phyloP scores from a whole-genome alignment of 225 moss, liverwort and hornwort genomes.

The Sphagnum contortum region DNA sequence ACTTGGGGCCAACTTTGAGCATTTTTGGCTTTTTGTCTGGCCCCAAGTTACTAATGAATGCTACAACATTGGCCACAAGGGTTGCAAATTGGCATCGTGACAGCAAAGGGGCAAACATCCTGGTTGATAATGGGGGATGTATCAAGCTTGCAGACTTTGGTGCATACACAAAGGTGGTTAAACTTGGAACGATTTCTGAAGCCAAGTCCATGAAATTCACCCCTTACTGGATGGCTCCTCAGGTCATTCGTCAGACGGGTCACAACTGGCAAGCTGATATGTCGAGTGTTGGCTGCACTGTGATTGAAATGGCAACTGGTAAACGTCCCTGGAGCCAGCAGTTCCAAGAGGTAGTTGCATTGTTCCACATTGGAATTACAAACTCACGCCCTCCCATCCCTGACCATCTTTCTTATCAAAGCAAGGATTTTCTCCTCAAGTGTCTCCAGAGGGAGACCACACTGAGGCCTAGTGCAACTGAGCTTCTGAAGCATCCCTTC shows the following conservation, averaged over 20 bases:
- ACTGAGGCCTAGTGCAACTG: constrained; percentile 37
- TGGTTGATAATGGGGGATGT: constrained; percentile 91
- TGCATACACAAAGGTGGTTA: constrained; percentile 59
- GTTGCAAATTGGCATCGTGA: constrained; percentile 45
- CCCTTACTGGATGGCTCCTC: constrained; percentile 46
- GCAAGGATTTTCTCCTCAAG: constrained; percentile 35
- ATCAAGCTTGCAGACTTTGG: constrained; percentile 92
- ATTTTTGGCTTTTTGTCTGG: no score
- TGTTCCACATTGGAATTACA: constrained; percentile 49
- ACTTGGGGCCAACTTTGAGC: no score
- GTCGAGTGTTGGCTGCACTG: constrained; percentile 43
- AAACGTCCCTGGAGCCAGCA: constrained; percentile 48
- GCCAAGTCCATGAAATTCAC: constrained; percentile 46
- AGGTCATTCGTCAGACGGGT: constrained; percentile 41
- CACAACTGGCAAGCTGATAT: constrained; percentile 52
- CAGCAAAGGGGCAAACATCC: constrained; percentile 90
- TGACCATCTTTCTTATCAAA: constrained; percentile 24
- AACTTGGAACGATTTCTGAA: constrained; percentile 37
- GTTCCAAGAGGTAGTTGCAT: constrained; percentile 9
- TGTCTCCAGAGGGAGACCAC: constrained; percentile 49
- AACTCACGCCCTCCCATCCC: constrained; percentile 51
- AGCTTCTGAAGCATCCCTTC: constrained; percentile 19
- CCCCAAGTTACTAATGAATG: no score
- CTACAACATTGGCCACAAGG: no score
- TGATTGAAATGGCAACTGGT: constrained; percentile 44